These are phyloP conservation scores for Raddia distichophylla DNA, from an alignment of 176 grass and related monocot genomes.

Conservation along the genomic window DNA sequence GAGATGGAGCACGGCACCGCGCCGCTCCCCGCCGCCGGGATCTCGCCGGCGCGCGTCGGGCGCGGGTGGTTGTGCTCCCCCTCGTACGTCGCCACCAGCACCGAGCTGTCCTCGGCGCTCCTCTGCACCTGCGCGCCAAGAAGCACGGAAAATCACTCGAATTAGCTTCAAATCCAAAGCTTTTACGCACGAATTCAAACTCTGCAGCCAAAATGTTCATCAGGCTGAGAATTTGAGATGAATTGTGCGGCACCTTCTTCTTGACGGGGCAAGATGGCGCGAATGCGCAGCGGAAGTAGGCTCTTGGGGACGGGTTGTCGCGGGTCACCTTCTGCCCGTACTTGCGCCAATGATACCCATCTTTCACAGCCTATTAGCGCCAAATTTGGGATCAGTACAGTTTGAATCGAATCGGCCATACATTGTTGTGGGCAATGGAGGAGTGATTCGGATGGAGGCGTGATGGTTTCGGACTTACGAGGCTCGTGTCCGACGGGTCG, in stretches of 20 bases:
- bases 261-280: conserved; percentile 84
- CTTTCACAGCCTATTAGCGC: conserved; percentile 59
- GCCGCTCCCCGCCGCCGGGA: neutral
- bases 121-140: conserved; percentile 69
- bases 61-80: conserved; percentile 82
- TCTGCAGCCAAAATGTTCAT: neutral
- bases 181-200: neutral
- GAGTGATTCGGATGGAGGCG: neutral
- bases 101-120: conserved; percentile 79
- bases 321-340: conserved; percentile 95
- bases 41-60: conserved; percentile 30
- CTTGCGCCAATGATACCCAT: conserved; percentile 94
- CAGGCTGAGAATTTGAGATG: neutral
- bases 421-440: neutral
- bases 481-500: conserved; percentile 63
- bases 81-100: conserved; percentile 85
- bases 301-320: conserved; percentile 87
- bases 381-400: neutral
- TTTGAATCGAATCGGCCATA: neutral
- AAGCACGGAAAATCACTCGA: neutral
- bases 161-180: neutral
- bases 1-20: conserved; percentile 62
- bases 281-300: conserved; percentile 89
- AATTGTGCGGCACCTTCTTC: conserved; percentile 67
- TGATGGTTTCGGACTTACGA: conserved; percentile 48